Evolutionary conservation across 202 grass and related monocot species (phyloP).

Genomic region (Alloteropsis angusta): DNA sequence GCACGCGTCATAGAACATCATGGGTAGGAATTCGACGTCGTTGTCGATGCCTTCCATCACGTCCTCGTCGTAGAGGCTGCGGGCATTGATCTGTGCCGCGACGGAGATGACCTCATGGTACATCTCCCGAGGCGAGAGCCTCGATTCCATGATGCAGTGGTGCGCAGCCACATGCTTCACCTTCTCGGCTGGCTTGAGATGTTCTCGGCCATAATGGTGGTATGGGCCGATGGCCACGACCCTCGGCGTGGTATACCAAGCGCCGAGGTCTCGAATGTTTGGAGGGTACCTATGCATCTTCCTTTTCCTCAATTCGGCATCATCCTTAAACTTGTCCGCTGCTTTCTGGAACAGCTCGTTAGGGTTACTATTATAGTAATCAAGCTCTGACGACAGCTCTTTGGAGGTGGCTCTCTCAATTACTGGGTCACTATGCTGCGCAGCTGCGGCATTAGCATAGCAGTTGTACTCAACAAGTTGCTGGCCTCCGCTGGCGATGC

Average conservation of each 20-base stretch:
- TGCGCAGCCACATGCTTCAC: not conserved
- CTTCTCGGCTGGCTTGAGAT: not conserved
- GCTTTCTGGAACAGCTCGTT: not conserved
- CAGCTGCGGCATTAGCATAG: not conserved
- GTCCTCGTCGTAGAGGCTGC: not conserved
- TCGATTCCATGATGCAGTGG: not conserved
- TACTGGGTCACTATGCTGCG: not conserved
- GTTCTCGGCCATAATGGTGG: not conserved
- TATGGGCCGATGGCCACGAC: not conserved
- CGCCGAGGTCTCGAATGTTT: not conserved
- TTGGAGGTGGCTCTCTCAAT: not conserved
- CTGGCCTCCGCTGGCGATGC: not conserved
- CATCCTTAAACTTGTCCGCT: not conserved
- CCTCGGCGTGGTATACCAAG: not conserved
- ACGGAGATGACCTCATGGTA: not conserved
- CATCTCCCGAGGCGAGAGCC: not conserved
- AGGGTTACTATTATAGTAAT: not conserved
- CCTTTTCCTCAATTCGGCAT: not conserved
- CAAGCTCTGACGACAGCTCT: no score
- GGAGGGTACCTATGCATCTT: not conserved
- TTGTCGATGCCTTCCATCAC: not conserved
- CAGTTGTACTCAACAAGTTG: not conserved
- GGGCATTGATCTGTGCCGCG: not conserved
- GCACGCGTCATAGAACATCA: conserved; percentile 4
- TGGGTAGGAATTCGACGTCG: not conserved